phyloP scores from a whole-genome alignment of 495 filamentous ascomycete species.

The Penicillium silybi region DNA sequence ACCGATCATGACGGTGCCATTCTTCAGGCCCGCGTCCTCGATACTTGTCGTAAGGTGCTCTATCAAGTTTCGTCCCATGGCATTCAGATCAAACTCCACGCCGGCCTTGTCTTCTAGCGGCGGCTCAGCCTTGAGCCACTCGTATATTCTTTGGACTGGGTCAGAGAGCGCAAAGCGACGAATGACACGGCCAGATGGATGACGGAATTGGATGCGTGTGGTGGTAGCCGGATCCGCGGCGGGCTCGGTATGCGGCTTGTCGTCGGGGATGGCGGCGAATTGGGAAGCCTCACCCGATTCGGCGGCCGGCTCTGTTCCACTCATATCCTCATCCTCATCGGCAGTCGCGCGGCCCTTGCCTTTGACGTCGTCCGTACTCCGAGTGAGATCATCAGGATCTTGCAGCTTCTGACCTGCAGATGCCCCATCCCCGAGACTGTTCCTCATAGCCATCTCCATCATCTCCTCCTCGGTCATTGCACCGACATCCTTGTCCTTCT shows the following conservation, averaged over 20 bases:
- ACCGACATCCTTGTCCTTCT: slow-evolving; percentile 67
- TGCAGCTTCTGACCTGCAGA: slow-evolving; percentile 37
- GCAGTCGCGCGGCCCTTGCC: slow-evolving; percentile 60
- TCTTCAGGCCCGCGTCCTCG: slow-evolving; percentile 79
- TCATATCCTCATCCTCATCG: slow-evolving; percentile 34
- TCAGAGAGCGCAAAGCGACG: slow-evolving; percentile 80
- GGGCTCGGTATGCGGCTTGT: slow-evolving; percentile 75
- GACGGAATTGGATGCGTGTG: slow-evolving; percentile 87
- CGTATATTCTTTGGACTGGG: slow-evolving; percentile 76
- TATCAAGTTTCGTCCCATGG: slow-evolving; percentile 76
- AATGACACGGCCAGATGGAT: slow-evolving; percentile 75
- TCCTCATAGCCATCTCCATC: slow-evolving; percentile 87
- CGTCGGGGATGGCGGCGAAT: slow-evolving; percentile 65
- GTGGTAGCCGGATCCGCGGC: slow-evolving; percentile 60
- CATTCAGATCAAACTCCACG: slow-evolving; percentile 78
- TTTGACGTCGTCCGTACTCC: slow-evolving; percentile 52
- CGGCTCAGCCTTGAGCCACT: slow-evolving; percentile 88
- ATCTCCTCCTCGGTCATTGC: slow-evolving; percentile 96
- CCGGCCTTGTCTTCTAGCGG: slow-evolving; percentile 70
- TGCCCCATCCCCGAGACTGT: slow-evolving; percentile 59
- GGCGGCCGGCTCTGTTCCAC: slow-evolving; percentile 18
- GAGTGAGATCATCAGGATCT: slow-evolving; percentile 86
- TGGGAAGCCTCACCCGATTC: slow-evolving; percentile 32
- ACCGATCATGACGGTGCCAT: slow-evolving; percentile 90
- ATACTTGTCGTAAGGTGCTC: slow-evolving; percentile 68